Evolutionary conservation across 2,329 filamentous ascomycete species (phyloP), one percentile per base, ranked within the genome.

Genomic region (Lasiodiplodia citricola): DNA sequence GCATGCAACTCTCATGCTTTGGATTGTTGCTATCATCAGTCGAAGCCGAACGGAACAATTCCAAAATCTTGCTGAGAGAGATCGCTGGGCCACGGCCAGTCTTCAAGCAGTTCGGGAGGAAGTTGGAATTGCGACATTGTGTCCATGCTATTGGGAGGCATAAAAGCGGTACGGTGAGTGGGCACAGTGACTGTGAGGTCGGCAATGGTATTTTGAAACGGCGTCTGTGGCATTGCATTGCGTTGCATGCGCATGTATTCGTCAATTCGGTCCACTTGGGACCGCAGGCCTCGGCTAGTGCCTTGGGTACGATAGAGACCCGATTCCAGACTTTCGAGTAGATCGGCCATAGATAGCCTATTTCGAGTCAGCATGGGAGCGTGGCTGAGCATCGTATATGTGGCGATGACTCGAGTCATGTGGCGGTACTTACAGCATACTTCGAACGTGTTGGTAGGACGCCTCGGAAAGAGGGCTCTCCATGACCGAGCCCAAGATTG

Each of bases 401-500:
- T 21, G 57, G 25, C 14, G 18, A 31, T 31, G 23, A 18, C 4
- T 25, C 23, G 23, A 44, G 25, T 16, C 11, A n/a, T 52, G 25
- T 52, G 16, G 28, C 41, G 44, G 37, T 4, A 82, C 76, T 56
- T 66, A 66, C 71, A 85, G 73, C 21, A 84, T 75, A 21, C 75
- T 74, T 47, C 83, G 77, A 35, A 85, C 80, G 38, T 79, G 76
- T 37, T 77, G 74, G 70, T 84, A 85, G 2, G 77, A 78, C 38
- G 74, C 74, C 70, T 83, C 81, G 31, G 78, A 81, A n/a, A 85
- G 70, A 28, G 77, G 77, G 7, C 80, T 79, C 68, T 83, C 83
- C 70, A 85, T 80, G 35, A 83, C 81, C 4, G 80, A 81, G 23
- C 82, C 82, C n/a, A 86, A 78, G 60, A 86, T 84, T 2, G 80